A percentile compares a stretch with the other conserved stretches of the same genome.
These are phyloP conservation scores for Juglanconis sp. DNA, from an alignment of 2,329 filamentous ascomycete genomes.

Conservation along the genomic window DNA sequence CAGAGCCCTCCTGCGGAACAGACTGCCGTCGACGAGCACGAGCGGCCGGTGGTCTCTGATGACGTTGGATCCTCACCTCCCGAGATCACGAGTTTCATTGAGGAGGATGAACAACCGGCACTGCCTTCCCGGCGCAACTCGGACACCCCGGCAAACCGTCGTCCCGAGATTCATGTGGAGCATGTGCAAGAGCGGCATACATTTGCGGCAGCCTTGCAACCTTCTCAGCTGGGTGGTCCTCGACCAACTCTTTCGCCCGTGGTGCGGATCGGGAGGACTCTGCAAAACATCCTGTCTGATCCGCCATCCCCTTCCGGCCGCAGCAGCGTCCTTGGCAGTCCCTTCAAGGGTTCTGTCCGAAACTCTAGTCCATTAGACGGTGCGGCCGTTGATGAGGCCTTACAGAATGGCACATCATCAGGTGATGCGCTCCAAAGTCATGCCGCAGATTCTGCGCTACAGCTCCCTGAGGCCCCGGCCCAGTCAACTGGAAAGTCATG, in stretches of 20 bases:
- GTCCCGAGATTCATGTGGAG: conserved; percentile 6
- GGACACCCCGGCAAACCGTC: conserved; percentile 12
- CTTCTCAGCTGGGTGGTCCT: conserved; percentile 25
- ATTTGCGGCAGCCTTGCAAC: conserved; percentile 21
- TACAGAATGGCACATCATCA: conserved; percentile 4
- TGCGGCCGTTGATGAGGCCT: conserved; percentile 24
- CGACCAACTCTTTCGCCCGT: conserved; percentile 54
- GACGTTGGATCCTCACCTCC: conserved; percentile 18
- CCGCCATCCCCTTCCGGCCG: conserved; percentile 52
- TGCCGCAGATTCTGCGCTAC: neutral
- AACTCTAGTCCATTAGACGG: conserved; percentile 26
- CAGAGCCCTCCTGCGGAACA: conserved; percentile 8
- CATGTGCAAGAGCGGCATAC: conserved; percentile 7
- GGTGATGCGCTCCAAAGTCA: conserved; percentile 3
- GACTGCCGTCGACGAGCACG: neutral
- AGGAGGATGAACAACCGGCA: neutral
- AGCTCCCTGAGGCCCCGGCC: neutral
- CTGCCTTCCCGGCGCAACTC: conserved; percentile 20
- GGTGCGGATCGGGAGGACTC: conserved; percentile 52
- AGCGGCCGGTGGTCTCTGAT: neutral
- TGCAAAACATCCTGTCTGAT: conserved; percentile 58
- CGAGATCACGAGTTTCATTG: conserved; percentile 12
- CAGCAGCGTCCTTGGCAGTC: conserved; percentile 52
- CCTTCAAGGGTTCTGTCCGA: conserved; percentile 43
- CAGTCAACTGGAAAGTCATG: conserved; percentile 24